Evolutionary conservation across 176 grass and related monocot genomes (phyloP).

Genomic region (Carex cristatella): DNA sequence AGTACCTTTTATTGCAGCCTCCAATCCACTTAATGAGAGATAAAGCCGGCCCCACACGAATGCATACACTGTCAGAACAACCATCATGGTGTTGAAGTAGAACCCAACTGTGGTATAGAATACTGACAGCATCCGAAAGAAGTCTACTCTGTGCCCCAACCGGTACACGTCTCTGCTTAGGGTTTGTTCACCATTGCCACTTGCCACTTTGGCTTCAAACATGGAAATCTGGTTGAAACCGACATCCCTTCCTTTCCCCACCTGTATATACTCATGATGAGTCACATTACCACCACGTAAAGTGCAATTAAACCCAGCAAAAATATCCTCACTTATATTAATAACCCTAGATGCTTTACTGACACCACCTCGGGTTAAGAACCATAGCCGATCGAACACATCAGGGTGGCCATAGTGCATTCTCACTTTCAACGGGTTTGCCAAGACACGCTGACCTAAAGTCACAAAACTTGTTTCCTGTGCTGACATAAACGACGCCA

Average conservation of each 20-base stretch:
- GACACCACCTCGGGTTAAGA: slow-evolving; percentile 80
- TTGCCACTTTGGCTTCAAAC: slow-evolving; percentile 98
- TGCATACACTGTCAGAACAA: slow-evolving; percentile 89
- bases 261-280: slow-evolving; percentile 97
- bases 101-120: slow-evolving; percentile 97
- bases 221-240: slow-evolving; percentile 98
- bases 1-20: slow-evolving; percentile 61
- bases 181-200: slow-evolving; percentile 96
- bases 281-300: slow-evolving; percentile 89
- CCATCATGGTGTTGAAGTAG: slow-evolving; percentile 98
- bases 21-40: slow-evolving; percentile 90
- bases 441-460: slow-evolving; percentile 90
- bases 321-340: slow-evolving; percentile 98
- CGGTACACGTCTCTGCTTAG: slow-evolving; percentile 92
- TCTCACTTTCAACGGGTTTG: slow-evolving; percentile 82
- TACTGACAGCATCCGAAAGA: slow-evolving; percentile 87
- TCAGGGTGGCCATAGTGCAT: slow-evolving; percentile 99
- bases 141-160: slow-evolving; percentile 92
- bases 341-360: slow-evolving; percentile 96
- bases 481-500: slow-evolving; percentile 99
- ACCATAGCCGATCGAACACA: slow-evolving; percentile 97
- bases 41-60: slow-evolving; percentile 93
- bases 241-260: slow-evolving; percentile 96
- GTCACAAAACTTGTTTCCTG: slow-evolving; percentile 99
- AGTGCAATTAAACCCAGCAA: slow-evolving; percentile 97